Evolutionary conservation across 305 asterid genomes (phyloP).

Genomic region (Fraxinus baroniana): DNA sequence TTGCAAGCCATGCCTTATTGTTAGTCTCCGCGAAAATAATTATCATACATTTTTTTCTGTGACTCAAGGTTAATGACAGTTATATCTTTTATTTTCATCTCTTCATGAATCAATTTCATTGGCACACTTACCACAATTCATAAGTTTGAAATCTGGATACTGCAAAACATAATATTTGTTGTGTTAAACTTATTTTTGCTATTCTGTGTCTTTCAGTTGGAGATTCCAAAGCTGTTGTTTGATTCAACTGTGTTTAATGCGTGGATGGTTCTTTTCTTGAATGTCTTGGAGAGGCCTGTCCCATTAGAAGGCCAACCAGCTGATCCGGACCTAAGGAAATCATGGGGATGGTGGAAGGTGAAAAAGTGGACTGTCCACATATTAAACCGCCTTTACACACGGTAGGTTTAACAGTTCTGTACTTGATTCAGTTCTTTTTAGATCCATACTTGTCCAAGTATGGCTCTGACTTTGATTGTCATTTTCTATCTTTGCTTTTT

Average conservation of each 20-base stretch:
- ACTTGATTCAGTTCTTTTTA: slow-evolving; percentile 6
- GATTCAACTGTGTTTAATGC: slow-evolving; percentile 87
- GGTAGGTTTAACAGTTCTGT: slow-evolving; percentile 44
- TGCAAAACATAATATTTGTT: neutral
- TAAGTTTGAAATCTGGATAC: slow-evolving; percentile 1
- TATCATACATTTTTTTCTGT: neutral
- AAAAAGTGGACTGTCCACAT: slow-evolving; percentile 99
- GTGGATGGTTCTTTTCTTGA: slow-evolving; percentile 95
- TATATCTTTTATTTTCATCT: neutral
- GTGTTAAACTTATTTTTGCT: slow-evolving; percentile 15
- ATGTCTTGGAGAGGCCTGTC: slow-evolving; percentile 89
- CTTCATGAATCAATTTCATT: neutral
- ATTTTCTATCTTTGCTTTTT: slow-evolving; percentile 17
- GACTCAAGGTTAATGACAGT: neutral
- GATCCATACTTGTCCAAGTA: neutral
- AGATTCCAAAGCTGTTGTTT: slow-evolving; percentile 88
- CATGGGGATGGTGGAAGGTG: slow-evolving; percentile 99
- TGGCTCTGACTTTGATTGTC: slow-evolving; percentile 2
- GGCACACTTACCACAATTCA: neutral
- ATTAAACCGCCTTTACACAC: slow-evolving; percentile 84
- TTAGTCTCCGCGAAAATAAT: neutral
- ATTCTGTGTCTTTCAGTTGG: slow-evolving; percentile 55
- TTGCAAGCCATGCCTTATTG: neutral
- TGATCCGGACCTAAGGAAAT: slow-evolving; percentile 86
- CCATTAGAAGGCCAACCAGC: slow-evolving; percentile 86